These are phyloP conservation scores for Paraphoma chrysanthemicola DNA, from an alignment of 2,329 filamentous ascomycete genomes.

Conservation along the genomic window DNA sequence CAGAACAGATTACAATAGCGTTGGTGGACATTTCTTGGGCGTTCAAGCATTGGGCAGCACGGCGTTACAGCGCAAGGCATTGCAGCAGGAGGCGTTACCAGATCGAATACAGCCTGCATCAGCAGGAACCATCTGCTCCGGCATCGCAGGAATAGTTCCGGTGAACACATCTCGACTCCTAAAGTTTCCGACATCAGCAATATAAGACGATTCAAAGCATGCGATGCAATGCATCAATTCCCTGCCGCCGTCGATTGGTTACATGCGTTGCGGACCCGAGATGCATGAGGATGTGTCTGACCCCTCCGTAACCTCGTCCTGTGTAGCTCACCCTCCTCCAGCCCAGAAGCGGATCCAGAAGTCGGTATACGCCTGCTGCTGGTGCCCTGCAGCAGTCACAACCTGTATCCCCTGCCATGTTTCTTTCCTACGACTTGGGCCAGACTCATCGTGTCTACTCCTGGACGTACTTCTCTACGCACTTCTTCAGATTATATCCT, in stretches of 20 bases:
- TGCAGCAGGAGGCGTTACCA: neutral
- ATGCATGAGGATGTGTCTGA: too few relatives aligned
- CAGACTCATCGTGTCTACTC: too few relatives aligned
- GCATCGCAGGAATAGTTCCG: constrained; percentile 1
- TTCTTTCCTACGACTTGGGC: too few relatives aligned
- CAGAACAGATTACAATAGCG: neutral
- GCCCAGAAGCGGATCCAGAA: too few relatives aligned
- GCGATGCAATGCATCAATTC: neutral
- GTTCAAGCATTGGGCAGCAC: constrained; percentile 9
- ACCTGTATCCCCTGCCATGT: too few relatives aligned
- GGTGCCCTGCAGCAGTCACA: too few relatives aligned
- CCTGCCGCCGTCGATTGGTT: neutral
- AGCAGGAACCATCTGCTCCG: neutral
- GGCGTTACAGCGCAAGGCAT: constrained; percentile 6
- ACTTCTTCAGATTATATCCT: too few relatives aligned
- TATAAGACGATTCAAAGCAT: neutral
- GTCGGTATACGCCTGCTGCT: too few relatives aligned
- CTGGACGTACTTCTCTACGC: too few relatives aligned
- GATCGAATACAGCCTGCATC: neutral
- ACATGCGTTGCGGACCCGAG: too few relatives aligned
- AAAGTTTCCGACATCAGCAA: neutral
- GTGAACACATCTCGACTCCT: neutral
- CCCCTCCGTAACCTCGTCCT: too few relatives aligned
- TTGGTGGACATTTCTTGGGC: constrained; percentile 1
- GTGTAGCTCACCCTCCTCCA: too few relatives aligned